A percentile compares a stretch with the other conserved stretches of the same genome.
phyloP scores from a whole-genome alignment of 768 basidiomycete species.

The Lactarius hengduanensis region DNA sequence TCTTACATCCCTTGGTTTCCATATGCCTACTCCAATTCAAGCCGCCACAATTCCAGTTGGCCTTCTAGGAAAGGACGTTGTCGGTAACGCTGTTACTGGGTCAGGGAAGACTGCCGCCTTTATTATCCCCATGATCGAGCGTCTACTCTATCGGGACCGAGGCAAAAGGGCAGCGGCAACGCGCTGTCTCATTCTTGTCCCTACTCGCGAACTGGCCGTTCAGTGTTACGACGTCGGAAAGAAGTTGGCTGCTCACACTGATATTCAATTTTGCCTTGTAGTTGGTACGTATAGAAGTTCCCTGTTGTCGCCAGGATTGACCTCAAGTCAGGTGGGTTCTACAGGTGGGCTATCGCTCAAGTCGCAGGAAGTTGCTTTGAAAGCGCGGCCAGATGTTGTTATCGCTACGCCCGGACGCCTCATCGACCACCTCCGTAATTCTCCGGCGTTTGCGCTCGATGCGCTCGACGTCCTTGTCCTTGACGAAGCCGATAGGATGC shows the following conservation, averaged over 20 bases:
- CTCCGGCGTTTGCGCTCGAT: slow-evolving; percentile 89
- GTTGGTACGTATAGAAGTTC: slow-evolving; percentile 56
- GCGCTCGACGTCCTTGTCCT: slow-evolving; percentile 91
- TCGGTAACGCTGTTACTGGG: slow-evolving; percentile 94
- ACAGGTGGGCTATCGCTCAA: slow-evolving; percentile 91
- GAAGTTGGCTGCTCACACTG: slow-evolving; percentile 82
- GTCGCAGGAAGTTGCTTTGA: slow-evolving; percentile 82
- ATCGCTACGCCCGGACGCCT: slow-evolving; percentile 92
- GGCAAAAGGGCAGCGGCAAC: slow-evolving; percentile 84
- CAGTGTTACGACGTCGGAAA: slow-evolving; percentile 93
- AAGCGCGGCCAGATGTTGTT: slow-evolving; percentile 87
- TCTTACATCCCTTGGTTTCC: slow-evolving; percentile 75
- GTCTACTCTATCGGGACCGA: slow-evolving; percentile 87
- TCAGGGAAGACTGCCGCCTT: slow-evolving; percentile 99
- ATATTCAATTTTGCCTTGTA: slow-evolving; percentile 86
- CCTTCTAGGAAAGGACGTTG: slow-evolving; percentile 91
- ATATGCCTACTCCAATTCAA: slow-evolving; percentile 93
- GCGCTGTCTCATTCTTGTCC: slow-evolving; percentile 88
- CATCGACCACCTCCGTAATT: slow-evolving; percentile 96
- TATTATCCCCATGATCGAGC: slow-evolving; percentile 90
- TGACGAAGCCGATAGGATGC: slow-evolving; percentile 98
- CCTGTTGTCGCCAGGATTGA: slow-evolving; percentile 11
- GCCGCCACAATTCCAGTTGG: slow-evolving; percentile 92
- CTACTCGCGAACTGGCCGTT: slow-evolving; percentile 93
- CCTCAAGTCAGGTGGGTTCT: slow-evolving; percentile 20